Evolutionary conservation across 305 asterid genomes (phyloP), one percentile per base, ranked within the genome.

Genomic region (Petunia hybrid): DNA sequence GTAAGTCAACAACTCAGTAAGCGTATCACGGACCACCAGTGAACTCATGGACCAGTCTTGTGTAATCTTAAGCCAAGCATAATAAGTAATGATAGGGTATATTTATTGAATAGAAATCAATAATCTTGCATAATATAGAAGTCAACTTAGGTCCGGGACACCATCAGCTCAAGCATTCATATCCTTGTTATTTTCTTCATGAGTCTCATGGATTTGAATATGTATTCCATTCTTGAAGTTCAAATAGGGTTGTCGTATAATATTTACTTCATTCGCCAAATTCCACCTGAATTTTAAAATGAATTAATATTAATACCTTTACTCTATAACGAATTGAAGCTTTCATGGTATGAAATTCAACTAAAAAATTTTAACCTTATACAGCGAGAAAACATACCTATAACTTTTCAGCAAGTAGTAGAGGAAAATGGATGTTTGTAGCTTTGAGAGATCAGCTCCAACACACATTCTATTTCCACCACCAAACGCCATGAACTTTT

Each of bases 401-500:
- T 7, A 80, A 8, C 4, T 5, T 8, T 77, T 80, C 42, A 67
- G 40, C 82, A 80, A 66, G 31, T 80, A 53, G 31, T 80, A 77
- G 10, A 80, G 59, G 8, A 80, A 65, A 55, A 80, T 55, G 53
- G 78, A 53, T 8, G 40, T 48, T 12, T 48, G 51, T 8, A 79
- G 31, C 65, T 78, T 78, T 42, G 76, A 69, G n/a, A 66, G 69
- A n/a, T 79, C 77, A 9, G 82, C 82, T 38, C 82, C 77, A 39
- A 51, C 64, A 79, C 82, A 79, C 39, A 79, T 22, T 53, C 82
- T 79, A 5, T 43, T 8, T 36, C 77, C 82, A 6, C 82, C 82
- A 4, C 77, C 77, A n/a, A 80, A 80, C 0, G 77, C 82, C 82
- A 80, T 46, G 82, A 80, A 80, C 42, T 57, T 67, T 62, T 67